Evolutionary conservation across 768 basidiomycete genomes (phyloP).

Genomic region (Hypholoma fasciculare): DNA sequence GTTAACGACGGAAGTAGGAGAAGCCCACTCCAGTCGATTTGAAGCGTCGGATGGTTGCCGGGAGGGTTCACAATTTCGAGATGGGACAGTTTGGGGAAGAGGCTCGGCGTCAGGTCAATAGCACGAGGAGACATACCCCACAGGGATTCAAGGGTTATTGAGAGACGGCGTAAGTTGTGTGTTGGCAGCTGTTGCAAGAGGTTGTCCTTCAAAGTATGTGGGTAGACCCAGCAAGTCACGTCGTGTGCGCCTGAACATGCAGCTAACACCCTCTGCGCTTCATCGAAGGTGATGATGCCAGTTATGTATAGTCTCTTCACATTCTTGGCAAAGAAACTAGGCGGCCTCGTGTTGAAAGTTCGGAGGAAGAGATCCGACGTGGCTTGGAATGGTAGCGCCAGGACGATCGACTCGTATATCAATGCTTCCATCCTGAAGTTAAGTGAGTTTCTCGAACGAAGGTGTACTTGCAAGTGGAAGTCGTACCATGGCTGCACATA

Average conservation of each 20-base stretch:
- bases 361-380: slow-evolving; percentile 24
- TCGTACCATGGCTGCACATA: slow-evolving; percentile 26
- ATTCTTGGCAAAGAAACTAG: slow-evolving; percentile 27
- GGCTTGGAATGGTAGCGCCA: slow-evolving; percentile 16
- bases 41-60: background rate
- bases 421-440: slow-evolving; percentile 29
- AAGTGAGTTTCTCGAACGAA: background rate
- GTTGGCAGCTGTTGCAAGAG: slow-evolving; percentile 8
- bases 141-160: slow-evolving; percentile 20
- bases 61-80: slow-evolving; percentile 30
- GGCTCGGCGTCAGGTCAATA: slow-evolving; percentile 1
- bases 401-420: slow-evolving; percentile 30
- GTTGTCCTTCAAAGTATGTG: slow-evolving; percentile 1
- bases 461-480: background rate
- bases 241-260: slow-evolving; percentile 25
- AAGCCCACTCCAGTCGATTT: slow-evolving; percentile 27
- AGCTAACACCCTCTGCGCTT: slow-evolving; percentile 21
- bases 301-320: slow-evolving; percentile 28
- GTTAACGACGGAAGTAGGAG: slow-evolving; percentile 27
- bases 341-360: slow-evolving; percentile 26
- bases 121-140: slow-evolving; percentile 5
- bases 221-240: slow-evolving; percentile 28
- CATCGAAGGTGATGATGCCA: slow-evolving; percentile 15
- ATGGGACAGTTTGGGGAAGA: slow-evolving; percentile 26
- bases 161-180: slow-evolving; percentile 17